Evolutionary conservation across 108 stramenopile genomes (phyloP), one percentile per base, ranked within the genome.

Genomic region (Nitzschia palea): DNA sequence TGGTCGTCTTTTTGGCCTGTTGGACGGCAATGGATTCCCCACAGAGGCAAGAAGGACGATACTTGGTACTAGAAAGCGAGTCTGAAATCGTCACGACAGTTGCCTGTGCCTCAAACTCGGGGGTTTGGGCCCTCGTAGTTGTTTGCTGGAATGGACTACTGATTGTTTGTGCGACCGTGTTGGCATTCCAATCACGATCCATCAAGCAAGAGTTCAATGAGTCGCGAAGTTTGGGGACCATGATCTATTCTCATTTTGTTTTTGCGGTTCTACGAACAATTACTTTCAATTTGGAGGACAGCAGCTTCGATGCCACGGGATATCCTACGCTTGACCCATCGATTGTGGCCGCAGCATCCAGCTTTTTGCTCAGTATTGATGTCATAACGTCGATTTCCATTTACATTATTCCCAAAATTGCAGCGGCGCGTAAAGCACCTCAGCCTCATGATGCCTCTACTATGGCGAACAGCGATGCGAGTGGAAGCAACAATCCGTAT

Each of bases 181-280:
- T 74, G 55, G 66, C 73, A 2, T 48, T 74, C 50, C 73, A 74
- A 68, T 29, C 73, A 4, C 36, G 73, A 23, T 33, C 3, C 2
- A 27, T 68, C 1, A 47, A 55, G 4, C 27, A 37, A 22, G 73
- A 74, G 23, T 74, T 74, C 57, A 74, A 74, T 33, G 66, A 74
- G 22, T 60, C 66, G 22, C 65, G 33, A 28, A 34, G n/a, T 33
- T 32, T 74, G 37, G 73, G 66, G 22, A 43, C 44, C 31, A 68
- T 74, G 73, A 51, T 74, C 15, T 74, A 74, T 27, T 74, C 73
- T 20, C 73, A 74, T 36, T 67, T 74, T 51, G 58, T 74, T 0
- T 48, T 74, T 35, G 34, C 52, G 22, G 59, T 61, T 8, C 35
- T 70, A 20, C 45, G 47, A n/a, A 35, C 23, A 17, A 23, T 61